Evolutionary conservation across 2,329 filamentous ascomycete species (phyloP), one percentile per base, ranked within the genome.

Genomic region (Xylaria multiplex): DNA sequence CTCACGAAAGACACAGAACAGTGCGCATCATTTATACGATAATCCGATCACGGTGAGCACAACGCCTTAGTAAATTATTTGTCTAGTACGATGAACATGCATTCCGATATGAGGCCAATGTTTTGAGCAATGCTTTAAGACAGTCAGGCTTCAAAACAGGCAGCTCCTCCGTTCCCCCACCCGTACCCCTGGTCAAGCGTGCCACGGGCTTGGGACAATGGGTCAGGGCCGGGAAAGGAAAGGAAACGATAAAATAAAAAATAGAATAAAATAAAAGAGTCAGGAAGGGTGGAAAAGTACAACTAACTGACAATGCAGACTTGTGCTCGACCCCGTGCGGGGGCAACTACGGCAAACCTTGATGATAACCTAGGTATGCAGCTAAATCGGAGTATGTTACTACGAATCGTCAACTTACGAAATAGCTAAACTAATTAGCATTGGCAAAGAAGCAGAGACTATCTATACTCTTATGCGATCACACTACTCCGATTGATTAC

Each of bases 121-220:
- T 60, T 50, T 59, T 9, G 30, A 60, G 60, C 14, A 27, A 48
- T 42, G 50, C 46, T 59, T 5, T 46, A 42, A 58, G 43, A 48
- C 16, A 49, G 52, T 32, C 37, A 43, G 52, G 37, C 61, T 45
- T 64, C 56, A 27, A 58, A 67, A 67, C 42, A 59, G 65, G 65
- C 61, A 67, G 61, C 65, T 64, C 57, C 61, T 67, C 65, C 53
- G 56, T 14, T 27, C 53, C 53, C 32, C 56, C 52, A 11, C 42
- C 49, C 58, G 24, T 27, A 40, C 24, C 59, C 56, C 61, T 24
- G 52, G 61, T 59, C 54, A 52, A 40, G 48, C 55, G 65, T 67
- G 62, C 65, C 65, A 62, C 54, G 62, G 65, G 54, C 53, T 59
- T 67, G 62, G 65, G 65, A 62, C 62, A 42, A 54, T 24, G 43